A percentile compares a stretch with the other conserved stretches of the same genome.
phyloP scores from a whole-genome alignment of 768 basidiomycete genomes.

The Erythrobasidium yunnanense region DNA sequence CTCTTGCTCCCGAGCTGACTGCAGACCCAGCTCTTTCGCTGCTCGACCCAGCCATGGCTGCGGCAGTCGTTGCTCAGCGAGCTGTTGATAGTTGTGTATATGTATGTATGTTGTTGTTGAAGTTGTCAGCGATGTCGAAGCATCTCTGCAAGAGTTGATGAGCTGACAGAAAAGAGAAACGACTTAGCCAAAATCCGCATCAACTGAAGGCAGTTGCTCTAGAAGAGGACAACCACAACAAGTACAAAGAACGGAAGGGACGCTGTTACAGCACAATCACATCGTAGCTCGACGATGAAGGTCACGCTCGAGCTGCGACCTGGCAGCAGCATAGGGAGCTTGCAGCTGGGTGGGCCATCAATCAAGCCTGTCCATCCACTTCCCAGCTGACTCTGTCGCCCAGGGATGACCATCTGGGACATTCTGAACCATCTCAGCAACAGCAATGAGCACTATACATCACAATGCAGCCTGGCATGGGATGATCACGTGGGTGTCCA shows the following conservation, averaged over 20 bases:
- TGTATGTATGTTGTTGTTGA: neutral
- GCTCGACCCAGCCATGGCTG: neutral
- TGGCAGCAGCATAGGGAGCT: constrained; percentile 30
- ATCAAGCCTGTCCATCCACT: neutral
- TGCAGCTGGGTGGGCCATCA: constrained; percentile 30
- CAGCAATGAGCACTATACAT: neutral
- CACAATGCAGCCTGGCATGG: neutral
- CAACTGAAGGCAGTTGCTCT: too few species aligned
- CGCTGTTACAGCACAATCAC: too few species aligned
- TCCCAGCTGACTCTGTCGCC: neutral
- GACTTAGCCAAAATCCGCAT: too few species aligned
- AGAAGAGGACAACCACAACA: too few species aligned
- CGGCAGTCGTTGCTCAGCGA: neutral
- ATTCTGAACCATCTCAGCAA: constrained; percentile 28
- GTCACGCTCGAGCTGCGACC: constrained; percentile 12
- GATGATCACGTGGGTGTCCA: too few species aligned
- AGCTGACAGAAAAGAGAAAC: too few species aligned
- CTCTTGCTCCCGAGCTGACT: constrained; percentile 10
- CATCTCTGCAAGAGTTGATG: too few species aligned
- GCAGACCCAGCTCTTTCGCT: constrained; percentile 9
- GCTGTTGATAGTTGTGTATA: neutral
- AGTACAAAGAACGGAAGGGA: too few species aligned
- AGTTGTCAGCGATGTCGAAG: neutral
- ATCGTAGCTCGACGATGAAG: too few species aligned
- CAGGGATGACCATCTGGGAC: constrained; percentile 33